Base-by-base conservation (phyloP, 2,329 filamentous ascomycete genomes). In the Massarina eburnea region DNA sequence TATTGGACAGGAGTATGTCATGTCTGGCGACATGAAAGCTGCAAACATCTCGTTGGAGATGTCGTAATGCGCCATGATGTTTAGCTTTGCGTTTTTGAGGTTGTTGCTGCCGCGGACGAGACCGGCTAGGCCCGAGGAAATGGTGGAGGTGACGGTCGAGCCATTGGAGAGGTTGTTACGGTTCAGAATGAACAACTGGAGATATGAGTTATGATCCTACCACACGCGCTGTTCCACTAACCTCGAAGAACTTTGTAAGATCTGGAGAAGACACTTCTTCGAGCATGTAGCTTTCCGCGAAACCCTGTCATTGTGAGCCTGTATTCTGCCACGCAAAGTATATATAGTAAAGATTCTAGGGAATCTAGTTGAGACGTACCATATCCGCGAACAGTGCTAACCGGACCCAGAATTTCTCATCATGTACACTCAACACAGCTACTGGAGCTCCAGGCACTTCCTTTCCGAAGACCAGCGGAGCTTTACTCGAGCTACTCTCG, bases 1-100 rank as follows among this genome's bases (percentile, higher is more conserved):
- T 39, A 88, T 82, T 2, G 85, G 81, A 61, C 85, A 88, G 1
- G 84, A 88, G 58, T 88, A 89, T 3, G 85, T 88, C 85, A 89
- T 89, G 59, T 89, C 86, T n/a, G 80, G 76, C 0, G 84, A 87
- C 21, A 89, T 73, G 54, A 89, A 89, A 0, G 85, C 83, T 5
- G 84, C 82, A 57, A 89, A 89, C 83, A 89, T 87, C 46, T 84
- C 82, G 59, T 89, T 89, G 53, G 81, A 84, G 51, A 89, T 86
- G 58, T 90, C 86, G 64, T 90, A 90, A 54, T 90, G 86, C 4
- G 85, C 84, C 2, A 80, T 80, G 41, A 87, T 83, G 61, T 90
- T 88, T 34, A 87, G 73, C 9, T 59, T 61, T 9, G 84, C 80
- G 46, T 75, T 77, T 43, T 71, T 69, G 14, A 77, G 70, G 41